A percentile compares a stretch with the other conserved stretches of the same genome.
These are phyloP conservation scores for Uncinocarpus reesii DNA, from an alignment of 2,329 filamentous ascomycete genomes.

Conservation along the genomic window DNA sequence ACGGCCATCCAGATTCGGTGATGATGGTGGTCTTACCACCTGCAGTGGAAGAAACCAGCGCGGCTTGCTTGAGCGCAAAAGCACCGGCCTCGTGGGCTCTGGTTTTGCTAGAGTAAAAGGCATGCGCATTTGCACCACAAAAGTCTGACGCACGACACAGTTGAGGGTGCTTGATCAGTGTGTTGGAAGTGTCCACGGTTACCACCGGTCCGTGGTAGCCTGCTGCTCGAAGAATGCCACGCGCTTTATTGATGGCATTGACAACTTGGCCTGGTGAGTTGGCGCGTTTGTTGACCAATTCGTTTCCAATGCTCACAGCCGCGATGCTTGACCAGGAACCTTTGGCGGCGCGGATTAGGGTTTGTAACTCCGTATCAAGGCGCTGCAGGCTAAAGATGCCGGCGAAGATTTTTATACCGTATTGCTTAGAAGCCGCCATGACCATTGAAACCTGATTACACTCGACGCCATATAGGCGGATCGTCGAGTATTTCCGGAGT, in stretches of 20 bases:
- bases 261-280: slow-evolving; percentile 45
- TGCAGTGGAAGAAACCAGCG: slow-evolving; percentile 36
- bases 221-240: slow-evolving; percentile 46
- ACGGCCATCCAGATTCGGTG: slow-evolving; percentile 79
- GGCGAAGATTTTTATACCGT: slow-evolving; percentile 60
- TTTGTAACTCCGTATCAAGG: slow-evolving; percentile 48
- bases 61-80: slow-evolving; percentile 53
- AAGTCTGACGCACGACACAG: slow-evolving; percentile 67
- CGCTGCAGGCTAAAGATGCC: slow-evolving; percentile 58
- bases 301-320: slow-evolving; percentile 70
- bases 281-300: slow-evolving; percentile 58
- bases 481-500: slow-evolving; percentile 49
- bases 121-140: slow-evolving; percentile 70
- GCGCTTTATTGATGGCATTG: slow-evolving; percentile 48
- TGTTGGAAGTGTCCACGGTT: slow-evolving; percentile 67
- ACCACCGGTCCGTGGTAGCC: slow-evolving; percentile 67
- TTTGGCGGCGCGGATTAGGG: slow-evolving; percentile 50
- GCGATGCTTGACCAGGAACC: slow-evolving; percentile 59
- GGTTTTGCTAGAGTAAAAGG: slow-evolving; percentile 65
- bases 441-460: slow-evolving; percentile 61
- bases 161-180: slow-evolving; percentile 53
- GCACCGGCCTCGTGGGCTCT: slow-evolving; percentile 50
- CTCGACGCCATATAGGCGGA: slow-evolving; percentile 72
- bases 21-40: slow-evolving; percentile 56
- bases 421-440: slow-evolving; percentile 51